Evolutionary conservation across 352 stramenopile species (phyloP).

Genomic region (Phytopythium aichiense): DNA sequence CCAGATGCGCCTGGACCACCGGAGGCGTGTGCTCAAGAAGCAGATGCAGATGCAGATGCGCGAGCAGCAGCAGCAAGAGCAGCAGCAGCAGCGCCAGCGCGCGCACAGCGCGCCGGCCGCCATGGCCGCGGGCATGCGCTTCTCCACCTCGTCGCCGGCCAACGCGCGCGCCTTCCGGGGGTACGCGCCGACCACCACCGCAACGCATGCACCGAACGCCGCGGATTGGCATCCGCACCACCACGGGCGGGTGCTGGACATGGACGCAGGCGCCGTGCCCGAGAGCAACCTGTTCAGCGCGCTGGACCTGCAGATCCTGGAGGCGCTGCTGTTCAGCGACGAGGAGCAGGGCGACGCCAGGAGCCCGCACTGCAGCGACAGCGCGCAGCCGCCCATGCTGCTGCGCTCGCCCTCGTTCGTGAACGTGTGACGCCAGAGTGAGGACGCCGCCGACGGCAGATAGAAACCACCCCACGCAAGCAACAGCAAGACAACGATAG

Average conservation of each 20-base stretch:
- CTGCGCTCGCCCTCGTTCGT: constrained; percentile 27
- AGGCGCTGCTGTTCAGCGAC: constrained; percentile 52
- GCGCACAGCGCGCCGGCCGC: constrained; percentile 12
- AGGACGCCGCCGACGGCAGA: neutral
- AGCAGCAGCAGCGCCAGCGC: constrained; percentile 20
- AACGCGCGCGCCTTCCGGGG: neutral
- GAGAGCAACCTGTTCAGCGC: constrained; percentile 30
- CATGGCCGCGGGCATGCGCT: constrained; percentile 32
- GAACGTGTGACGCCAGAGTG: constrained; percentile 23
- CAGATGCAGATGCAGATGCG: constrained; percentile 36
- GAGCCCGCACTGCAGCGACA: constrained; percentile 18
- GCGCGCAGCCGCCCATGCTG: constrained; percentile 12
- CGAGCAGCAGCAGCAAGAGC: constrained; percentile 28
- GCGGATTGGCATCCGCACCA: neutral
- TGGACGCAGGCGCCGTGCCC: neutral
- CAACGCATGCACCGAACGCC: neutral
- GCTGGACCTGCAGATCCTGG: constrained; percentile 45
- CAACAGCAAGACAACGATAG: neutral
- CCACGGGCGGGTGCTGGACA: neutral
- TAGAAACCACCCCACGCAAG: neutral
- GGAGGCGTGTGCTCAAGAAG: constrained; percentile 47
- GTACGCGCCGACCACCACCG: neutral
- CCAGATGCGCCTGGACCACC: constrained; percentile 64
- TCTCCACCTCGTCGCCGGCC: neutral
- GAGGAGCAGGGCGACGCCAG: constrained; percentile 30